Base-by-base conservation (phyloP, 2,329 filamentous ascomycete genomes). In the Ramularia endophylla region DNA sequence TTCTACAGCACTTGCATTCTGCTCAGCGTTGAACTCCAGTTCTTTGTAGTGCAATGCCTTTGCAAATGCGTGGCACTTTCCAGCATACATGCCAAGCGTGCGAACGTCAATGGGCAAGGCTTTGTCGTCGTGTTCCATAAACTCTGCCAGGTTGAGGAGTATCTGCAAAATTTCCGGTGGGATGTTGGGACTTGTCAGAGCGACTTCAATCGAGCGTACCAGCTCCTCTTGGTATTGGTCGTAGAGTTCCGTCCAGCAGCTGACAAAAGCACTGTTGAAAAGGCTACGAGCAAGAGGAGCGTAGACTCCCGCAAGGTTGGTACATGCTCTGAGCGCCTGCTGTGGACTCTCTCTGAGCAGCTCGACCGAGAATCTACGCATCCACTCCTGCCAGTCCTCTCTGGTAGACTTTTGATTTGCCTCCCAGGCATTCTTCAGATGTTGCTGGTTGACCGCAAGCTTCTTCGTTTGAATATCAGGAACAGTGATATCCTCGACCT, bases 41-140 rank as follows among this genome's bases (percentile, higher is more conserved):
- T 99, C 92, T 62, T 99, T 99, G 70, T 98, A 99, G 60, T 99
- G 92, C 28, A 99, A 72, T 8, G 92, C 92, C 66, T 99, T 99
- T 25, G 92, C 92, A 61, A 94, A 98, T 4, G 92, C 94, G 64
- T 99, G 92, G 54, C 94, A 98, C 56, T 94, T 90, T 15, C 86
- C 90, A 36, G 92, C 92, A 63, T 97, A 94, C 60, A 90, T 85
- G 22, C 94, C 94, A 8, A 98, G 75, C 8, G 92, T 88, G 36
- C 92, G 77, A 50, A 99, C 95, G 60, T 99, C 94, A 48, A 99
- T 98, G 2, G 92, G 92, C 38, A 99, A 71, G 11, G 94, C 90
- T 65, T 98, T 98, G 63, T 99, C 92, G 56, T 98, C 94, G 59
- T 98, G 92, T 62, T 99, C 92, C 92, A 99, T 99, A 64, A 98